Base-by-base conservation (phyloP, 23 red algal species). In the Chondrus crispus region DNA sequence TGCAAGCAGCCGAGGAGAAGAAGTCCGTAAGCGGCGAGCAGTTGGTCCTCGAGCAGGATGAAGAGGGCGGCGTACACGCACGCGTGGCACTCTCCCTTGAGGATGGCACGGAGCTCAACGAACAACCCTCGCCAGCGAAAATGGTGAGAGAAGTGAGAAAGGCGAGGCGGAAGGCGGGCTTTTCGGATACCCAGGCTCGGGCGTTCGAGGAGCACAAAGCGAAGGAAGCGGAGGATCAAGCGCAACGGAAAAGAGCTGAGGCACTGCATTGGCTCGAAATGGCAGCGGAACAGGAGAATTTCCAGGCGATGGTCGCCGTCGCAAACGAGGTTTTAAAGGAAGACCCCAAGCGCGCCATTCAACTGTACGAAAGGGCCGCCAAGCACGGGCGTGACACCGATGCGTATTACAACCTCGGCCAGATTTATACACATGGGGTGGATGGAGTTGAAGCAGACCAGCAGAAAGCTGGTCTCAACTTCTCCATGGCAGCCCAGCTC, bases 401-500 rank as follows among this genome's bases (percentile, higher is more conserved):
- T 50, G 89, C 89, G 3, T 84, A 92, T 24, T 84, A 84, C 51
- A 92, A 74, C 48, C 66, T 92, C 42, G 89, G 89, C 16, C 89
- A 92, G 68, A 72, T 92, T 2, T 92, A 92, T 68, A 74, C 45
- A 20, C 46, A 30, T 50, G 89, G 89, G 14, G n/a, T 71, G 37
- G 77, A 71, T 35, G 60, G 66, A 6, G 35, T 92, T 37, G 41
- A 62, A 40, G 46, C 64, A 11, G 81, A 95, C 73, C 38, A 45
- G 22, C 52, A 85, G 44, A 58, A 24, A 75, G 85, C 93, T 30
- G 41, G 68, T 2, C 70, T 81, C 40, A 82, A 91, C 79, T 82
- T 90, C 42, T 43, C 80, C 55, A 84, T 85, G 77, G 93, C 86
- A 46, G 93, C 93, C 41, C 78, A 91, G 80, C 85, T 95, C 29